A percentile compares a stretch with the other conserved stretches of the same genome.
phyloP scores from a whole-genome alignment of 2,329 filamentous ascomycete species.

The Aspergillus fructus region DNA sequence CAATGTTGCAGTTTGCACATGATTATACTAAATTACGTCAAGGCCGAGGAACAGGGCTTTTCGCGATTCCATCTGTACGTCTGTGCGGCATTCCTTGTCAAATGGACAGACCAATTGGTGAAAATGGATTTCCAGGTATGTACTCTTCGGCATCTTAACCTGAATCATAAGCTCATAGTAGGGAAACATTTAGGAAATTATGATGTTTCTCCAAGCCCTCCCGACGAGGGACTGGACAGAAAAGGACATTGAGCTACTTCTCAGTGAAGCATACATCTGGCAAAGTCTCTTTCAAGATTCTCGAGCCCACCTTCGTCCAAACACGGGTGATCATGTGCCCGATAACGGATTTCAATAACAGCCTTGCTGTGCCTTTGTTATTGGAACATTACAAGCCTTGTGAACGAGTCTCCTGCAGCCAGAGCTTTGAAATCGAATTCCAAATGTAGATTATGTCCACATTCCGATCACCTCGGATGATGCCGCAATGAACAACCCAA shows the following conservation, averaged over 20 bases:
- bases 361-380: slow-evolving; percentile 46
- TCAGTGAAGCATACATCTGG: slow-evolving; percentile 98
- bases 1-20: slow-evolving; percentile 5
- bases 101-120: slow-evolving; percentile 92
- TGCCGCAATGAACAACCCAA: neutral
- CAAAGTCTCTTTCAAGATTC: slow-evolving; percentile 95
- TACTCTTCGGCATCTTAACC: neutral
- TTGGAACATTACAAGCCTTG: neutral
- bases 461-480: neutral
- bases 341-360: slow-evolving; percentile 36
- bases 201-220: slow-evolving; percentile 98
- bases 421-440: neutral
- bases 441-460: neutral
- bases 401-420: neutral
- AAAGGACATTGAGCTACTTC: slow-evolving; percentile 92
- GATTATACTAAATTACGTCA: slow-evolving; percentile 16
- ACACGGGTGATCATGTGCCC: slow-evolving; percentile 32
- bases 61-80: slow-evolving; percentile 98
- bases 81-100: slow-evolving; percentile 94
- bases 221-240: slow-evolving; percentile 95
- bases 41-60: slow-evolving; percentile 98
- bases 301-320: slow-evolving; percentile 71
- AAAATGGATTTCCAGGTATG: slow-evolving; percentile 87
- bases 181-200: slow-evolving; percentile 72
- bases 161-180: slow-evolving; percentile 14